Percentiles rank a stretch among this genome's conserved stretches.
phyloP scores from a whole-genome alignment of 2,329 filamentous ascomycete species.

The Penicillium vulpinum region DNA sequence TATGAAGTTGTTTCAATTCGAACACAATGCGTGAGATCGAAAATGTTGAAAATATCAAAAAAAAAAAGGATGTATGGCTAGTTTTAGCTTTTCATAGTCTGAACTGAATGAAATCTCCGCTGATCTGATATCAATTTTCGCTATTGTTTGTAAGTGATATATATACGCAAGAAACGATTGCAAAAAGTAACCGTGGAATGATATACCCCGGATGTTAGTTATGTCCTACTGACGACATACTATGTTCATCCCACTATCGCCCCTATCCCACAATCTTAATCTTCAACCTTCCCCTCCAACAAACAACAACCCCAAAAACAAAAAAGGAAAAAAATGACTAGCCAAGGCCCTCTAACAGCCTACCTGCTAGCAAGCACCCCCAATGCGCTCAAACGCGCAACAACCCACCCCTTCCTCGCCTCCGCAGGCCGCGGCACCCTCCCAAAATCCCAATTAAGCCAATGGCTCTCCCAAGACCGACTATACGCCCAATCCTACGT shows the following conservation, averaged over 20 bases:
- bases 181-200: not conserved
- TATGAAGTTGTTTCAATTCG: not conserved
- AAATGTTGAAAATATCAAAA: not conserved
- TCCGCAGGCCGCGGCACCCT: constrained; percentile 65
- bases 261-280: constrained; percentile 11
- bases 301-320: not conserved
- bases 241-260: constrained; percentile 10
- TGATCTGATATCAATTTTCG: not conserved
- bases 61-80: not conserved
- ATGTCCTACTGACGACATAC: constrained; percentile 19
- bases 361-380: constrained; percentile 56
- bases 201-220: not conserved
- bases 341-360: constrained; percentile 51
- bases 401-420: constrained; percentile 65
- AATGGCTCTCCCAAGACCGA: constrained; percentile 71
- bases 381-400: constrained; percentile 55
- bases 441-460: constrained; percentile 55
- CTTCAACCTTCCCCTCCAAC: constrained; percentile 2
- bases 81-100: not conserved
- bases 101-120: constrained; percentile 3
- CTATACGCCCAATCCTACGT: constrained; percentile 72
- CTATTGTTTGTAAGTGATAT: not conserved
- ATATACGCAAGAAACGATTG: not conserved
- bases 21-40: not conserved
- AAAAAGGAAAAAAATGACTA: constrained; percentile 32